Evolutionary conservation across 2,329 filamentous ascomycete species (phyloP), one percentile per base, ranked within the genome.

Genomic region (Xenoacremonium recifei): DNA sequence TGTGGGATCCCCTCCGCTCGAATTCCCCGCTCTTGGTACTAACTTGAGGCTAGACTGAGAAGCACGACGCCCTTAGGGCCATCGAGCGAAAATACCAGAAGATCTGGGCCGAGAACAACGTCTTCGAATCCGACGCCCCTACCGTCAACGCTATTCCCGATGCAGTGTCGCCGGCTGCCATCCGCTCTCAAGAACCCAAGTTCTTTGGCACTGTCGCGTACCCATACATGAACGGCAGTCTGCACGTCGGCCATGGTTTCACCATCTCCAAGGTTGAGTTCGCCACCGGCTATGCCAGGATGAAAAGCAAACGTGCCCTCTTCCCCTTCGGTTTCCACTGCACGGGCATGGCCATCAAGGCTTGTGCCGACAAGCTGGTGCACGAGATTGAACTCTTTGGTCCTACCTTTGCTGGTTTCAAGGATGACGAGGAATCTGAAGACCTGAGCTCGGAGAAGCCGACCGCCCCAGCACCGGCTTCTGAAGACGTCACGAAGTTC

Each of bases 321-420:
- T 96, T 93, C 65, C 93, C 93, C 44, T 85, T 93, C 61, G 93
- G 92, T 21, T 99, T 90, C 73, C 93, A 99, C 75, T 70, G 68
- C 70, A 97, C 92, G 0, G 93, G 93, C 57, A 95, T 99, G 85
- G 90, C 91, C 34, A 99, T 99, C 75, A 96, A 96, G 70, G 91
- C 93, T 5, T 95, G 89, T 60, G 90, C 93, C 40, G 92, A 99
- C 74, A 97, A 97, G 75, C 80, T 99, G 34, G 82, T 85, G 44
- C 83, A 89, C 49, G 93, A 99, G 70, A 85, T 97, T 42, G 82
- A 88, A 68, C 75, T 86, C 70, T 99, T 97, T 60, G 93, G 93
- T 17, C 71, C 85, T 62, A 83, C 90, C 59, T 97, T 97, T 50
- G 85, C 90, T 59, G 74, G 78, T 35, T 95, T 89, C 67, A 75